Evolutionary conservation across 495 filamentous ascomycete species (phyloP), one percentile per base, ranked within the genome.

Genomic region (Viridothelium virens): DNA sequence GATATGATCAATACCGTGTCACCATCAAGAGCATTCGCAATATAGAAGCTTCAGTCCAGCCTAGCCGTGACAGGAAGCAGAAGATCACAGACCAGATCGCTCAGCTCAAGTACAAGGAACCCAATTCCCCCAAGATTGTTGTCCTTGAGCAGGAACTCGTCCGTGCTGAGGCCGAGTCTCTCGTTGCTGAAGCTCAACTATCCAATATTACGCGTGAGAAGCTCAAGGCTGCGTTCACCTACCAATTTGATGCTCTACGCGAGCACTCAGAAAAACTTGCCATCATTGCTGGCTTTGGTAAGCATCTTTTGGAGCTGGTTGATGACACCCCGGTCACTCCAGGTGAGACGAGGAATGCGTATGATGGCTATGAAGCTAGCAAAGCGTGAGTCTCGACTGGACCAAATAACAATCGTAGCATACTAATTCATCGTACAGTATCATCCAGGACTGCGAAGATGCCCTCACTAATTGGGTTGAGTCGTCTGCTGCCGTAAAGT

Each of bases 121-220:
- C 94, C 39, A 95, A 95, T 81, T 96, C 91, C 10, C 92, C 95
- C 48, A 92, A 91, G 76, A 97, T 98, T 63, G 91, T 96, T 63
- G 92, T 98, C 41, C 88, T 98, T 70, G 94, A 98, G 79, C 94
- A 97, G 77, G 94, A 98, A 78, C 89, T 98, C 63, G 94, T 98
- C 67, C 94, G 94, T 71, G 95, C 94, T 68, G 94, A 98, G 77
- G 94, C 94, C 73, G 94, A 98, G 78, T 97, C 95, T 18, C 86
- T 98, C 25, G 94, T 98, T 48, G 94, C 94, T 70, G 94, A 98
- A 78, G 94, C 94, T 41, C 94, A 98, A 77, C 84, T 98, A 61
- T 96, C 92, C 73, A 98, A 98, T 82, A 98, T 98, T 76, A 97
- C 94, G 47, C 92, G 94, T 72, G 93, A 97, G 80, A 98, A 98